Base-by-base conservation (phyloP, 2,329 filamentous ascomycete species). In the Onygenales sp. region DNA sequence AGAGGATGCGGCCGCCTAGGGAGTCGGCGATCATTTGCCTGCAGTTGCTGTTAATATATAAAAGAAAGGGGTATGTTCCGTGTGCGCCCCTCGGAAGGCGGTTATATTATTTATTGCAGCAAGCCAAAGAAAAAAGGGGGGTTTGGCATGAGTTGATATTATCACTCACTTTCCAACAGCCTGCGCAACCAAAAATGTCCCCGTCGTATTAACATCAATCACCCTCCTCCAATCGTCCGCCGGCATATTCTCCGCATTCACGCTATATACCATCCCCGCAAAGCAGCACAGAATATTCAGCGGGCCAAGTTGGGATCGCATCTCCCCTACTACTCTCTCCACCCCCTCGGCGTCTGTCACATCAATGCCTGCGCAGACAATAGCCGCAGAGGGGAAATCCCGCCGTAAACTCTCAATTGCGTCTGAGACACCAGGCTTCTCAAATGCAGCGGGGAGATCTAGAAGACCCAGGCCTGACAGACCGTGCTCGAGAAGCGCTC, bases 191-290 rank as follows among this genome's bases (percentile, higher is more conserved):
- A 89, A 72, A 61, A 88, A 91, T 0, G 78, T 73, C 0, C 86
- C 87, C 0, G 84, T 86, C 1, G 84, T 80, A 63, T 91, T 91
- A 63, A 90, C 78, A 53, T 88, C 85, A 17, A 89, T 62, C 0
- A 85, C 78, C 32, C 76, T 76, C 6, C 81, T 76, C 78, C 82
- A 90, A 58, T 85, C 74, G 1, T 74, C 70, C 0, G 77, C 67
- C 0, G 75, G 69, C 71, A 84, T 81, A 2, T 84, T 79, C 1
- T 86, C 66, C 0, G 85, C 80, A 56, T 81, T 78, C 0, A 76
- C 72, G 58, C 80, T 85, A 39, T 75, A 77, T 0, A 88, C 86
- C 0, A 89, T 77, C 5, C 86, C 86, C 0, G 84, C 86, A 60
- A 87, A 86, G 59, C 80, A 83, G 58, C 81, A 75, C 2, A 86